Percentiles rank a stretch among this genome's conserved stretches.
These are phyloP conservation scores for Aspergillus biplanus DNA, from an alignment of 495 filamentous ascomycete species.

Conservation along the genomic window DNA sequence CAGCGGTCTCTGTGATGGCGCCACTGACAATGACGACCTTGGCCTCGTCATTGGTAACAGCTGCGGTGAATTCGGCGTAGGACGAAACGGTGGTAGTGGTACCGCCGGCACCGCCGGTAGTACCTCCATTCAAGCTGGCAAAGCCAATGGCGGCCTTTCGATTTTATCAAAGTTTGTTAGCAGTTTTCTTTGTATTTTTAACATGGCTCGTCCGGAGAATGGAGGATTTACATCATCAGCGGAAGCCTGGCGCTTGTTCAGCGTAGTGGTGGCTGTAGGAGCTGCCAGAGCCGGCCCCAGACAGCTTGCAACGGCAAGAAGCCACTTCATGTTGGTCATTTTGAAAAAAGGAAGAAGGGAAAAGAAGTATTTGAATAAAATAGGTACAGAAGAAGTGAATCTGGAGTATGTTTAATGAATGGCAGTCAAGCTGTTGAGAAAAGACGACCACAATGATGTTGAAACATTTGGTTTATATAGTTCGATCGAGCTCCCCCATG, in stretches of 20 bases:
- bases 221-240: conserved; percentile 31
- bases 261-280: conserved; percentile 29
- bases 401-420: conserved; percentile 15
- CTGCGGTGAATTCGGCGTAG: conserved; percentile 54
- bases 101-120: conserved; percentile 63
- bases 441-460: background rate
- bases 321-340: conserved; percentile 36
- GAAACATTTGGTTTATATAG: conserved; percentile 19
- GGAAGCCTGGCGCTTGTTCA: conserved; percentile 32
- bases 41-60: conserved; percentile 46
- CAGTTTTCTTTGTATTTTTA: too few relatives aligned
- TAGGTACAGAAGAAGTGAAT: conserved; percentile 15
- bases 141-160: conserved; percentile 38
- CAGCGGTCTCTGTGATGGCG: conserved; percentile 44
- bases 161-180: too few relatives aligned
- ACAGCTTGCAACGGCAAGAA: conserved; percentile 32
- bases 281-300: conserved; percentile 35
- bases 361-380: conserved; percentile 1
- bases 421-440: conserved; percentile 21
- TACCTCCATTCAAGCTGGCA: conserved; percentile 54
- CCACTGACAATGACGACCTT: conserved; percentile 55
- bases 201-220: background rate
- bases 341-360: conserved; percentile 7
- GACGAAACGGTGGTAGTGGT: conserved; percentile 62
- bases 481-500: conserved; percentile 1